These are phyloP conservation scores for Gastrolobium villosum DNA, from an alignment of 306 rosid genomes.

Conservation along the genomic window DNA sequence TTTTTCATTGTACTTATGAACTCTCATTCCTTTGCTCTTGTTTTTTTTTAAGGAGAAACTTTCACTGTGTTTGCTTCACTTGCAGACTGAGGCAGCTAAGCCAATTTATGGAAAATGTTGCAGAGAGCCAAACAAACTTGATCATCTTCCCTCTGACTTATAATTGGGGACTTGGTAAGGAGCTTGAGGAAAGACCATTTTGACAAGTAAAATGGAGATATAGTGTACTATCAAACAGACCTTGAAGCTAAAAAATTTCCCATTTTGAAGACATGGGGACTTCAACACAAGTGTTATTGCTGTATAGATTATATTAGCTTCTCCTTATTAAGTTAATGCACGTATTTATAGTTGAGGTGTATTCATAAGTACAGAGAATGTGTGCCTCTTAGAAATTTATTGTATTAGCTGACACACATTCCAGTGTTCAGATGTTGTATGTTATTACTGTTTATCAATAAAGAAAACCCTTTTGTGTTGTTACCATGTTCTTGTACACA, in stretches of 20 bases:
- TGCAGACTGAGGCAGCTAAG: conserved; percentile 90
- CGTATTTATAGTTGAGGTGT: neutral
- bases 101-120: conserved; percentile 87
- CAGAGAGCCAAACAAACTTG: conserved; percentile 77
- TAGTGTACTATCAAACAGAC: too few species aligned
- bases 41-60: neutral
- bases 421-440: too few species aligned
- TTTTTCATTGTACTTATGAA: neutral
- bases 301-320: conserved; percentile 14
- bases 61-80: conserved; percentile 32
- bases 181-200: conserved; percentile 81
- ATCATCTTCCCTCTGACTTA: conserved; percentile 83
- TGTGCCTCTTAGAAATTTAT: conserved; percentile 22
- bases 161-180: conserved; percentile 68
- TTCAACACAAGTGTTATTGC: neutral
- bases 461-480: too few species aligned
- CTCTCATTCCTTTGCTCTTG: neutral
- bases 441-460: too few species aligned
- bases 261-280: conserved; percentile 2
- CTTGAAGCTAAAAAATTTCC: neutral
- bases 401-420: too few species aligned
- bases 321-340: conserved; percentile 8
- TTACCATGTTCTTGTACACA: too few species aligned
- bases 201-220: conserved; percentile 85
- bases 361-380: neutral